phyloP scores from a whole-genome alignment of 192 early-diverging fungal species.

The Phycomyces blakesleeanus region DNA sequence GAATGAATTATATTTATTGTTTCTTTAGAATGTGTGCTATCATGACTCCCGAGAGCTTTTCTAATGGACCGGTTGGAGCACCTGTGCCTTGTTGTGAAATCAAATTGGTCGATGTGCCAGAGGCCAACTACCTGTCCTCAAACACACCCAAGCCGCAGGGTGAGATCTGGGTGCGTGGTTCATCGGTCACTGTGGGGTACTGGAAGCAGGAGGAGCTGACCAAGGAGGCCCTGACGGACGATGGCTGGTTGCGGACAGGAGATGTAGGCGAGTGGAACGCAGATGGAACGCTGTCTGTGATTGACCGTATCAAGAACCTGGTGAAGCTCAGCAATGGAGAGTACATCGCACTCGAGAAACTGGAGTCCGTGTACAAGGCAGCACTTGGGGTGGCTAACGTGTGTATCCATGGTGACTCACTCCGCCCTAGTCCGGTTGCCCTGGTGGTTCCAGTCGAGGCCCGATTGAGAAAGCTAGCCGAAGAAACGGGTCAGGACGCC shows the following conservation, averaged over 20 bases:
- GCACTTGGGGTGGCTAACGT: constrained; percentile 71
- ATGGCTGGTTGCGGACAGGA: constrained; percentile 88
- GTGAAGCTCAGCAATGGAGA: constrained; percentile 90
- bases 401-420: constrained; percentile 71
- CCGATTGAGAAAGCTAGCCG: constrained; percentile 44
- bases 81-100: constrained; percentile 75
- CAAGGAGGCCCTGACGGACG: constrained; percentile 59
- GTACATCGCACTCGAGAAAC: constrained; percentile 91
- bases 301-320: constrained; percentile 93
- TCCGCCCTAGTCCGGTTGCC: constrained; percentile 69
- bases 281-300: constrained; percentile 75
- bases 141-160: constrained; percentile 67
- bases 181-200: constrained; percentile 75
- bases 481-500: constrained; percentile 36
- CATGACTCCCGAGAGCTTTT: constrained; percentile 58
- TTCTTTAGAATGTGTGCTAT: constrained; percentile 60
- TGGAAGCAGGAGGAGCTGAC: constrained; percentile 69
- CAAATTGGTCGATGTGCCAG: constrained; percentile 74
- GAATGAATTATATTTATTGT: too few species aligned
- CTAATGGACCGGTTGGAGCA: constrained; percentile 64
- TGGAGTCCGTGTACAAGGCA: constrained; percentile 87
- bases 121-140: constrained; percentile 55
- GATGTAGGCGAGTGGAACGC: constrained; percentile 85
- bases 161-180: constrained; percentile 83
- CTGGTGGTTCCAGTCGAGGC: constrained; percentile 67